Percentiles rank a stretch among this genome's conserved stretches.
These are phyloP conservation scores for Boehmeria nivea DNA, from an alignment of 306 rosid genomes.

Conservation along the genomic window DNA sequence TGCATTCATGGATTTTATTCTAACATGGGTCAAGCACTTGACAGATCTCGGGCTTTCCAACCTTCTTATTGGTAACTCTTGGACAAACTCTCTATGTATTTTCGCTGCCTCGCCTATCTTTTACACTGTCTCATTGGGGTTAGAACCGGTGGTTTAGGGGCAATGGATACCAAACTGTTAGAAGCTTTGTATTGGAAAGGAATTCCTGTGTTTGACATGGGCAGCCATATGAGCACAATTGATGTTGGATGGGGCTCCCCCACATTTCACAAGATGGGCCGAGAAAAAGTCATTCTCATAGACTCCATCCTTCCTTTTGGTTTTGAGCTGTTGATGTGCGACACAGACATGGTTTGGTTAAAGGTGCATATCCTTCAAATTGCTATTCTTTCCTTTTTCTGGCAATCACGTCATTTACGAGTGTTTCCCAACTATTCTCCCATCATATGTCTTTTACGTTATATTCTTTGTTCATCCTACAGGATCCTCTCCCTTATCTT, in stretches of 20 bases:
- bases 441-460: slow-evolving; percentile 15
- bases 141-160: slow-evolving; percentile 56
- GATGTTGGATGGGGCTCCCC: slow-evolving; percentile 99
- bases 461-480: slow-evolving; percentile 40
- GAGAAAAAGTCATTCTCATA: slow-evolving; percentile 86
- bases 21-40: slow-evolving; percentile 87
- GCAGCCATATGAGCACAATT: slow-evolving; percentile 90
- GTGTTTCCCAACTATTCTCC: background rate
- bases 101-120: background rate
- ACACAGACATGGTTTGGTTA: slow-evolving; percentile 99
- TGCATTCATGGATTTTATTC: slow-evolving; percentile 95
- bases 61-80: slow-evolving; percentile 76
- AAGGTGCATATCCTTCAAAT: slow-evolving; percentile 45
- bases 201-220: slow-evolving; percentile 93
- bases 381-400: slow-evolving; percentile 1
- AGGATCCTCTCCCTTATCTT: slow-evolving; percentile 95
- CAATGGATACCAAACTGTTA: slow-evolving; percentile 88
- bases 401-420: too few relatives aligned
- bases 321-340: slow-evolving; percentile 90
- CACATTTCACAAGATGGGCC: slow-evolving; percentile 95
- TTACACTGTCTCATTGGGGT: slow-evolving; percentile 12
- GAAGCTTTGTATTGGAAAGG: slow-evolving; percentile 96
- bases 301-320: slow-evolving; percentile 82
- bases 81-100: too few relatives aligned
- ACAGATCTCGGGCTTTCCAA: slow-evolving; percentile 67